Conservation (phyloP, 192 early-diverging fungal genomes). For the Glomus cerebriforme region DNA sequence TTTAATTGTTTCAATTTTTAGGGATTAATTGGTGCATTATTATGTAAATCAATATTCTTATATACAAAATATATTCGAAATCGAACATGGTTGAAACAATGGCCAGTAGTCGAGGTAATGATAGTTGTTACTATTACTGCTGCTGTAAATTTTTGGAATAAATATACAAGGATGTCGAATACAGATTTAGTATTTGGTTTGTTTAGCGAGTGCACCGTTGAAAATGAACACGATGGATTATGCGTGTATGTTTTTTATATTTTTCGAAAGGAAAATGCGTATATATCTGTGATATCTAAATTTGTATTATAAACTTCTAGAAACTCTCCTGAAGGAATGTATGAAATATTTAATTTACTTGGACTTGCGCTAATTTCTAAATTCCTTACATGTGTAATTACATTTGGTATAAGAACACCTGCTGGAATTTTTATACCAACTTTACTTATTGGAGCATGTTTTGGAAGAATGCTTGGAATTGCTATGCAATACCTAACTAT, state of each 20-base stretch:
- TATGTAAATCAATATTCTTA: slow-evolving; percentile 66
- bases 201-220: slow-evolving; percentile 17
- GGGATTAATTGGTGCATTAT: slow-evolving; percentile 78
- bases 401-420: slow-evolving; percentile 47
- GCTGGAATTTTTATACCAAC: slow-evolving; percentile 94
- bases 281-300: neutral
- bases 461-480: slow-evolving; percentile 87
- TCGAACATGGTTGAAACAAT: slow-evolving; percentile 52
- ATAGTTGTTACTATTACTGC: slow-evolving; percentile 67
- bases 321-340: neutral
- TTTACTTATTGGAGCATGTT: slow-evolving; percentile 89
- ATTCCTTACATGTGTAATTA: slow-evolving; percentile 16
- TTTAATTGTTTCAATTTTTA: slow-evolving; percentile 32
- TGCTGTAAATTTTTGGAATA: slow-evolving; percentile 66
- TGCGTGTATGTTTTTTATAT: slow-evolving; percentile 13
- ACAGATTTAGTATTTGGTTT: slow-evolving; percentile 32
- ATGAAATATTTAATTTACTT: neutral
- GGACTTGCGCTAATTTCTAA: neutral
- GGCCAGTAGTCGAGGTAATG: slow-evolving; percentile 69
- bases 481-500: slow-evolving; percentile 69
- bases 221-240: neutral
- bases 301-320: neutral
- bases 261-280: neutral
- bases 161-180: slow-evolving; percentile 51
- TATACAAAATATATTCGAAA: slow-evolving; percentile 74